These are phyloP conservation scores for Russula emetica DNA, from an alignment of 768 basidiomycete genomes.

Conservation along the genomic window DNA sequence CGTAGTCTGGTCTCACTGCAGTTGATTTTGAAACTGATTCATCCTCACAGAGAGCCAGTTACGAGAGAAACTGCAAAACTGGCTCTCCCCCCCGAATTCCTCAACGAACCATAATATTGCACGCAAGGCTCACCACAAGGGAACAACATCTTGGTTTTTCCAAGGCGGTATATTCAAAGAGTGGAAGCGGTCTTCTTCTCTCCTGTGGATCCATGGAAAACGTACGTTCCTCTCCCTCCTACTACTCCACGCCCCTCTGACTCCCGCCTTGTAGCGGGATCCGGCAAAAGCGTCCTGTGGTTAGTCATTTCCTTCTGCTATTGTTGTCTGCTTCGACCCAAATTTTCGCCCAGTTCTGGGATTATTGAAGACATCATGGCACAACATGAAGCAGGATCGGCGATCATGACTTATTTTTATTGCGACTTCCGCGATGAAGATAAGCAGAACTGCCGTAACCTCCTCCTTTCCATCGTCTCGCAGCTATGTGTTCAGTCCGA, in stretches of 20 bases:
- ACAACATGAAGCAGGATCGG: background rate
- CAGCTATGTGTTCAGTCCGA: background rate
- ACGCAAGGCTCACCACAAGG: too few species aligned
- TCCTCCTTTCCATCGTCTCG: background rate
- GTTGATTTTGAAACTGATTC: background rate
- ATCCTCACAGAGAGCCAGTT: background rate
- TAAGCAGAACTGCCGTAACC: background rate
- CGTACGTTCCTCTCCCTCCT: too few species aligned
- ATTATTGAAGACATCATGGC: background rate
- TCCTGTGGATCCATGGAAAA: too few species aligned
- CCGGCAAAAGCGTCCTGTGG: background rate
- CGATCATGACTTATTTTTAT: background rate
- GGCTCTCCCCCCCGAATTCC: too few species aligned
- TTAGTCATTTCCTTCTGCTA: background rate
- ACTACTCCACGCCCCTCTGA: background rate
- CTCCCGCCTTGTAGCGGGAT: background rate
- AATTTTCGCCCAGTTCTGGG: background rate
- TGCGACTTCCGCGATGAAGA: slow-evolving; percentile 9
- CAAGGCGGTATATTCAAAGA: too few species aligned
- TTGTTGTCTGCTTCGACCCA: background rate
- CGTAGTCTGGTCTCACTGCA: background rate
- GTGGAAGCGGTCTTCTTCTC: too few species aligned
- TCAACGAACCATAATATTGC: too few species aligned
- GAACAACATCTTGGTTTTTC: too few species aligned
- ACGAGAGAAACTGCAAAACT: too few species aligned